Evolutionary conservation across 495 filamentous ascomycete genomes (phyloP), one percentile per base, ranked within the genome.

Genomic region (Tuber umbilicatum): DNA sequence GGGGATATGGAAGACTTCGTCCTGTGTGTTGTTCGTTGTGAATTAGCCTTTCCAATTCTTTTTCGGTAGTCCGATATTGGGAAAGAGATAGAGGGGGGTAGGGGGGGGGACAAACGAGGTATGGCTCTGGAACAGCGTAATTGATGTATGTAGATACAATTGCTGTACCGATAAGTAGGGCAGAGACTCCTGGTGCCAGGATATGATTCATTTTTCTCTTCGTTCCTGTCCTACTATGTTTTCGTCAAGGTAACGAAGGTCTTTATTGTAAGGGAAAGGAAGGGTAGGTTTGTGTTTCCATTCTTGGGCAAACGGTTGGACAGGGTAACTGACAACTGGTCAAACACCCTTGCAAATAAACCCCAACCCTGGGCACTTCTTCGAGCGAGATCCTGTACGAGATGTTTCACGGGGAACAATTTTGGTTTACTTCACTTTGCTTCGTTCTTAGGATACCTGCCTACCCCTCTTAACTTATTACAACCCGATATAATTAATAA

Each of bases 1-100:
- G 3, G 93, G 91, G 70, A 97, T 90, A 80, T 99, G 95, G 83
- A 99, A 99, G 38, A 94, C 89, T 84, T 99, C 95, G 80, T 99
- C 95, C 92, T 94, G 74, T 23, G 35, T 21, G 6, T 7, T 70
- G 75, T 73, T 75, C 74, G 70, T 35, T n/a, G 45, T 19, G 23
- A 43, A 55, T 70, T 73, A 75, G 71, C 50, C 68, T 50, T 23
- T 16, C 42, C 40, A 5, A n/a, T 31, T 39, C 35, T 42, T 38
- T 55, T 43, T 76, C 64, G 64, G 38, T 14, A 40, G 69, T 41
- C 35, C 45, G 27, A 69, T 67, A 16, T 31, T 10, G 40, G 40
- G 14, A n/a, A 60, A 70, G 38, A 5, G 19, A 10, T 42, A 31
- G 67, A 27, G n/a, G 45, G 37, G n/a, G 45, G 39, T n/a, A n/a